Evolutionary conservation across 352 stramenopile genomes (phyloP).

Genomic region (Peronospora belbahrii): DNA sequence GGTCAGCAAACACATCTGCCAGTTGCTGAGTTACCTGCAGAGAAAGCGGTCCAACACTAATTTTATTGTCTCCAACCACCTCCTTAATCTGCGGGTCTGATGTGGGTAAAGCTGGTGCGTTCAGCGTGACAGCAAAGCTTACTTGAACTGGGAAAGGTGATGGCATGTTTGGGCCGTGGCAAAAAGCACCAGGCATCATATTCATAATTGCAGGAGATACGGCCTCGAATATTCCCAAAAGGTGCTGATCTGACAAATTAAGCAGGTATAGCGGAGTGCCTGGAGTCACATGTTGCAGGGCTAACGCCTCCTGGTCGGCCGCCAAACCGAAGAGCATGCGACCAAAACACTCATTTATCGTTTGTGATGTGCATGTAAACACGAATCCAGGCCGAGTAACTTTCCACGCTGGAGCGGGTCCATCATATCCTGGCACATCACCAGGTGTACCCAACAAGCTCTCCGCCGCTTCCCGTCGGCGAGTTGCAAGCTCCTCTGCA

Average conservation of each 20-base stretch:
- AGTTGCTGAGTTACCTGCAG: slow-evolving; percentile 60
- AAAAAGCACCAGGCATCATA: slow-evolving; percentile 76
- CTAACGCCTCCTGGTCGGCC: slow-evolving; percentile 62
- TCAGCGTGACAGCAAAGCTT: slow-evolving; percentile 59
- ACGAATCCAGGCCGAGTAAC: slow-evolving; percentile 63
- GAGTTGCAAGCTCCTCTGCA: slow-evolving; percentile 60
- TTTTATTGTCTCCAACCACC: slow-evolving; percentile 52
- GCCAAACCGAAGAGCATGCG: slow-evolving; percentile 76
- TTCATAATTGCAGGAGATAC: slow-evolving; percentile 62
- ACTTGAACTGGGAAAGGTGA: slow-evolving; percentile 72
- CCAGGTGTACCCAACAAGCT: slow-evolving; percentile 38
- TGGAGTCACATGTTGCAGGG: slow-evolving; percentile 51
- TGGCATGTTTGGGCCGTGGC: slow-evolving; percentile 36
- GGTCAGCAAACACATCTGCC: slow-evolving; percentile 64
- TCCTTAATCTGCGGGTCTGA: slow-evolving; percentile 65
- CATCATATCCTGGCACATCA: slow-evolving; percentile 21
- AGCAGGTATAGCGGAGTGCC: slow-evolving; percentile 81
- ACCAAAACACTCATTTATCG: slow-evolving; percentile 85
- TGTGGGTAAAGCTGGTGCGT: slow-evolving; percentile 61
- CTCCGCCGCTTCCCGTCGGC: slow-evolving; percentile 66
- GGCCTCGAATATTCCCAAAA: slow-evolving; percentile 83
- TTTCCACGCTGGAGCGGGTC: slow-evolving; percentile 33
- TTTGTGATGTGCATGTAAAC: slow-evolving; percentile 68
- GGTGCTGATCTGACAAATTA: slow-evolving; percentile 77
- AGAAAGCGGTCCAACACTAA: slow-evolving; percentile 53